Evolutionary conservation across 164 flowering plant genomes (phyloP).

Genomic region (Houttuynia cordata): DNA sequence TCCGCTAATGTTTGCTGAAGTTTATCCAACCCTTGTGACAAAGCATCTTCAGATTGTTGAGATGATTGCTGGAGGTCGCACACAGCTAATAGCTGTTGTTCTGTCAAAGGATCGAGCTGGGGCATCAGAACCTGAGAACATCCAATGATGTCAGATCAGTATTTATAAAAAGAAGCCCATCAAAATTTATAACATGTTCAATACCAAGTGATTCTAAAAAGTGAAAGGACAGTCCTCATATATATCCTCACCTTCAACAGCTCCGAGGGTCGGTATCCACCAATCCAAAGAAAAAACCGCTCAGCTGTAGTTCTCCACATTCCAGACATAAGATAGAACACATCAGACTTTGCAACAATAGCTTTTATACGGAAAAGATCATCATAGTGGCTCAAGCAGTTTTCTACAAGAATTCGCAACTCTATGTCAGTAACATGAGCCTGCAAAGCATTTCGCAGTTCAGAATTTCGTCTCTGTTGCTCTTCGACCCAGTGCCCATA

Average conservation of each 20-base stretch:
- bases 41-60: slow-evolving; percentile 96
- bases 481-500: slow-evolving; percentile 84
- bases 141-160: no score
- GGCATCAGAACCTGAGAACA: slow-evolving; percentile 50
- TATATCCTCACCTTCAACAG: slow-evolving; percentile 44
- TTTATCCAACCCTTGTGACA: slow-evolving; percentile 85
- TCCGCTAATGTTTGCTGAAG: slow-evolving; percentile 59
- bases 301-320: slow-evolving; percentile 90
- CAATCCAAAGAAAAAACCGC: slow-evolving; percentile 87
- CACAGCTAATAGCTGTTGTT: slow-evolving; percentile 43
- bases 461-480: slow-evolving; percentile 43
- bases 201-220: no score
- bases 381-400: slow-evolving; percentile 56
- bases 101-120: slow-evolving; percentile 62
- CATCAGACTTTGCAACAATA: slow-evolving; percentile 68
- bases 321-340: slow-evolving; percentile 80
- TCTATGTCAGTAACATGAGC: slow-evolving; percentile 34
- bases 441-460: slow-evolving; percentile 54
- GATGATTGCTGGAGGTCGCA: slow-evolving; percentile 58
- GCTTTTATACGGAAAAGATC: slow-evolving; percentile 77
- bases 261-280: slow-evolving; percentile 95
- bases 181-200: no score
- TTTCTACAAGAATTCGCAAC: slow-evolving; percentile 47
- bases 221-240: neutral
- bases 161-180: no score